Conservation (phyloP, 805 yeast species). For the Candida arabinofermentans region DNA sequence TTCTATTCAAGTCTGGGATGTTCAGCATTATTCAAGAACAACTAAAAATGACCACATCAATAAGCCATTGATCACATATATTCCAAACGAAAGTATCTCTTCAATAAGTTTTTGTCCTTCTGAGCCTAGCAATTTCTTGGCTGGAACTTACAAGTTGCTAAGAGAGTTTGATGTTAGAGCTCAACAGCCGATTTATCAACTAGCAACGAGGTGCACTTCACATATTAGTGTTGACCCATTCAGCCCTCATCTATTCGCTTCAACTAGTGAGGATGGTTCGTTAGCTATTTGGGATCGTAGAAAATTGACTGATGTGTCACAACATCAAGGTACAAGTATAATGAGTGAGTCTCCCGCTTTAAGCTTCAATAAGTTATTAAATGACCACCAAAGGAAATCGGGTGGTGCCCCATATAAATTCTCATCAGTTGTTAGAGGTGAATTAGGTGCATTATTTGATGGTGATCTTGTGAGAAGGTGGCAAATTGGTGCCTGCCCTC, state of each 20-base stretch:
- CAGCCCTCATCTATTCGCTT: conserved; percentile 62
- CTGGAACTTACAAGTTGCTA: conserved; percentile 72
- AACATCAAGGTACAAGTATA: conserved; percentile 12
- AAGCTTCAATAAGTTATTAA: conserved; percentile 56
- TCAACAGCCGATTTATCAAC: conserved; percentile 62
- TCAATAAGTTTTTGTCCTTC: conserved; percentile 66
- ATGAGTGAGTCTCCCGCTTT: conserved; percentile 52
- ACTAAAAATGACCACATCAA: conserved; percentile 46
- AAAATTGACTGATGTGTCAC: conserved; percentile 36
- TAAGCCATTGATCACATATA: conserved; percentile 52
- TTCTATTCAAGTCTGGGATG: conserved; percentile 77
- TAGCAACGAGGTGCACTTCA: conserved; percentile 69
- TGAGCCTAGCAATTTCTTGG: conserved; percentile 49
- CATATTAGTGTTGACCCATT: conserved; percentile 69
- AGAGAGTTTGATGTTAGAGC: conserved; percentile 74
- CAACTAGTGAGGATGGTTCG: conserved; percentile 81
- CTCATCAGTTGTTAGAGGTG: conserved; percentile 62
- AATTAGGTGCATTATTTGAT: conserved; percentile 73
- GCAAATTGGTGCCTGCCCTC: conserved; percentile 63
- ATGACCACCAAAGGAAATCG: conserved; percentile 54
- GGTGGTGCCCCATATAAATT: conserved; percentile 65
- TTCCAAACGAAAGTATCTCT: conserved; percentile 71
- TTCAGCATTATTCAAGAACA: conserved; percentile 50
- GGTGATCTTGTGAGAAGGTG: conserved; percentile 78
- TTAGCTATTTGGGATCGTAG: conserved; percentile 80